Evolutionary conservation across 257 asterid genomes (phyloP).

Genomic region (Cruciata laevipes): DNA sequence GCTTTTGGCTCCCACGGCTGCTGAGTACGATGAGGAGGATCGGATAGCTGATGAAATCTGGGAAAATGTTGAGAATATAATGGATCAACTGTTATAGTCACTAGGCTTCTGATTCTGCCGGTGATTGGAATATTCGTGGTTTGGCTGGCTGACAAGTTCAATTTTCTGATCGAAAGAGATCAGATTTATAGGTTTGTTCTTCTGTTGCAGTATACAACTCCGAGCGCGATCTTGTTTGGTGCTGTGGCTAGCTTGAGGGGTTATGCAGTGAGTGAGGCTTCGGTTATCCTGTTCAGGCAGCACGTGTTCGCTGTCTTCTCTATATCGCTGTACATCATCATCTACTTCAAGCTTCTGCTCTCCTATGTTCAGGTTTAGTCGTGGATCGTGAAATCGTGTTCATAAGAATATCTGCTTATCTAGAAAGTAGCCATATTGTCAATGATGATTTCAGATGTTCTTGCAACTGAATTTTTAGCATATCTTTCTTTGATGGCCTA

Average conservation of each 20-base stretch:
- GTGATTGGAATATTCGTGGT: conserved; percentile 61
- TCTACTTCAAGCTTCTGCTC: conserved; percentile 61
- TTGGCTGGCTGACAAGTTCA: conserved; percentile 43
- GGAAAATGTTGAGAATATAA: conserved; percentile 63
- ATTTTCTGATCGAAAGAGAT: conserved; percentile 49
- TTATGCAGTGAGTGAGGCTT: conserved; percentile 82
- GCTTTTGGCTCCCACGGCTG: conserved; percentile 81
- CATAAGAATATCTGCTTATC: background rate
- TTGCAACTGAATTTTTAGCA: background rate
- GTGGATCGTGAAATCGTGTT: background rate
- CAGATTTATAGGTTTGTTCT: conserved; percentile 74
- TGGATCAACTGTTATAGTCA: conserved; percentile 76
- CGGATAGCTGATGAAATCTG: conserved; percentile 84
- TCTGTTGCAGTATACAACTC: conserved; percentile 77
- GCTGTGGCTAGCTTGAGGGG: conserved; percentile 89
- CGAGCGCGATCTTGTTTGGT: conserved; percentile 87
- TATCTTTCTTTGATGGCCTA: background rate
- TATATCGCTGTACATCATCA: conserved; percentile 47
- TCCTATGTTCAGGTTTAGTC: conserved; percentile 16
- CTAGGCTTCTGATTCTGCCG: conserved; percentile 72
- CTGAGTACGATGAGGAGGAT: conserved; percentile 93
- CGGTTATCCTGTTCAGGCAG: conserved; percentile 91
- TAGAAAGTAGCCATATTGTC: background rate
- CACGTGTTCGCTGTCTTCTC: conserved; percentile 66
- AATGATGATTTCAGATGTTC: background rate